These are phyloP conservation scores for Lentinula aciculospora DNA, from an alignment of 768 basidiomycete species.

Conservation along the genomic window DNA sequence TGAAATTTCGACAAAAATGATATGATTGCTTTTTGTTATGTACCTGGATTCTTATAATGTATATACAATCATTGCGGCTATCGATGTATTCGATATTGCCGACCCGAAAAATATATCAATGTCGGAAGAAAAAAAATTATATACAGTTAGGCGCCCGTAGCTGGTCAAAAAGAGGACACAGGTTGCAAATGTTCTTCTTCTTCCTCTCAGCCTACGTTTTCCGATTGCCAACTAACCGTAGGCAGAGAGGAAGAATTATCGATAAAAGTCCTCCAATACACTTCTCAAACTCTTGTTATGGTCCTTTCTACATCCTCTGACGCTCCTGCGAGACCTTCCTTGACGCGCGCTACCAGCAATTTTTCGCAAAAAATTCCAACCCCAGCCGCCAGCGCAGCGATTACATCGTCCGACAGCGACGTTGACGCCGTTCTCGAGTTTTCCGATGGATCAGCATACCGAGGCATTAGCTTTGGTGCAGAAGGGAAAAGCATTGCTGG, in stretches of 20 bases:
- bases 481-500: slow-evolving; percentile 87
- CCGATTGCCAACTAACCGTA: slow-evolving; percentile 16
- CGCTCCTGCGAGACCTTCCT: slow-evolving; percentile 30
- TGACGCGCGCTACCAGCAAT: slow-evolving; percentile 40
- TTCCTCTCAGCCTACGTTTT: slow-evolving; percentile 47
- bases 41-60: no score
- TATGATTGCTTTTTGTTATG: no score
- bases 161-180: slow-evolving; percentile 10
- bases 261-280: neutral
- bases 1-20: no score
- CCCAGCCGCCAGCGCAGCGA: slow-evolving; percentile 22
- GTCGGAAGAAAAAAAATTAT: no score
- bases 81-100: no score
- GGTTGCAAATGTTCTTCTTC: slow-evolving; percentile 29
- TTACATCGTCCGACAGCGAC: slow-evolving; percentile 25
- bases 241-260: slow-evolving; percentile 47
- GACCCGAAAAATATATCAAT: no score
- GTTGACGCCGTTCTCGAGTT: slow-evolving; percentile 80
- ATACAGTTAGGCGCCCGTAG: neutral
- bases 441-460: slow-evolving; percentile 80
- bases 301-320: slow-evolving; percentile 12
- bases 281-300: slow-evolving; percentile 12
- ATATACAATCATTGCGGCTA: no score
- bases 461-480: slow-evolving; percentile 92
- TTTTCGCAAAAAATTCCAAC: slow-evolving; percentile 18